Evolutionary conservation across 2,329 filamentous ascomycete genomes (phyloP), one percentile per base, ranked within the genome.

Genomic region (Geosmithia morbida): DNA sequence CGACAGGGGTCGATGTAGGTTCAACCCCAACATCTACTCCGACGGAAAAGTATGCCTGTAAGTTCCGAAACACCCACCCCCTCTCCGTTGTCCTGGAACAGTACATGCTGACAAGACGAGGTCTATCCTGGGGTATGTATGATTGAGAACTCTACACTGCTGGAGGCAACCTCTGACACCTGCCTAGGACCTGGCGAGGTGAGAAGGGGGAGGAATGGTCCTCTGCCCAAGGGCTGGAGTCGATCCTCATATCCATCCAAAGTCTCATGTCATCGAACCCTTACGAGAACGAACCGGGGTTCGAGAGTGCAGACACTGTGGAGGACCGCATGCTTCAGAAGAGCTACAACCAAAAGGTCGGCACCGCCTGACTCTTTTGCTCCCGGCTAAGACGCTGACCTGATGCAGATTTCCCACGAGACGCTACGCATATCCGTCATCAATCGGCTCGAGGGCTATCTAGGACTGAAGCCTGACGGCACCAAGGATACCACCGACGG

Each of bases 1-100:
- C 1, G 96, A 97, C 59, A 71, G 74, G n/a, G 90, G 90, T 11
- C 74, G 83, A 50, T 88, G 83, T 59, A 81, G 92, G 7, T 97
- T 97, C 70, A 96, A 96, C 58, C 92, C 92, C 3, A 98, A 98
- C 59, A 95, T 98, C 51, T 98, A 98, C 60, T 74, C 88, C 1
- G 79, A 70, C 45, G 92, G 92, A 45, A 94, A 90, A 66, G 89
- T 98, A 48, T 98, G 92, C 68, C 65, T 98, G 79, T 94, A 65
- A 70, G 83, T 74, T 19, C 19, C 18, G 13, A 11, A 11, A 16
- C 10, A 37, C n/a, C n/a, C 13, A 26, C 22, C 22, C 22, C 22
- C 8, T 37, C 33, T 37, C 33, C 44, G 7, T 7, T 41, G 14
- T 30, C 43, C 10, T 7, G 26, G 2, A 20, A 20, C 10, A 43